A percentile compares a stretch with the other conserved stretches of the same genome.
Evolutionary conservation across 805 yeast species (phyloP).

Genomic region (Saccharomyces jurei): DNA sequence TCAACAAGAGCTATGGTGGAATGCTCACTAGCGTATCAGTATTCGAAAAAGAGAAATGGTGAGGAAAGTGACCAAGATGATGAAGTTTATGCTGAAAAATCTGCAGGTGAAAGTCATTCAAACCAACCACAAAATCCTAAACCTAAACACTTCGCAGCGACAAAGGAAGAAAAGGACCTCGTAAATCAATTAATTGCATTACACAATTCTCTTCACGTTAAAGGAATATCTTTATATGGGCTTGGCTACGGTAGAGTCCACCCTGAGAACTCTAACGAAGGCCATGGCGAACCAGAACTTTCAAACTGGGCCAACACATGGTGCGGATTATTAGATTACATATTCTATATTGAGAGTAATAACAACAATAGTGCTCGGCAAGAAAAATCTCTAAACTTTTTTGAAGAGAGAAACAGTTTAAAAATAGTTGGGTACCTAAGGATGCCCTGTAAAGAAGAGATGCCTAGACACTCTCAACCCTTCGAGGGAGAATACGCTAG

Average conservation of each 20-base stretch:
- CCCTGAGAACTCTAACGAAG: constrained; percentile 54
- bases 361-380: constrained; percentile 24
- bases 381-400: constrained; percentile 34
- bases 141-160: constrained; percentile 42
- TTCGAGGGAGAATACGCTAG: constrained; percentile 74
- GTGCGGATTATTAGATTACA: constrained; percentile 82
- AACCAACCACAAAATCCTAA: constrained; percentile 52
- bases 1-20: constrained; percentile 47
- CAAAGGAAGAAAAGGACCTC: constrained; percentile 37
- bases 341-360: constrained; percentile 56
- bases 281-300: constrained; percentile 63
- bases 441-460: constrained; percentile 62
- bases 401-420: constrained; percentile 37
- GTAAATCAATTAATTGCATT: constrained; percentile 41
- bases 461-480: constrained; percentile 81
- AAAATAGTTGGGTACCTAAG: constrained; percentile 46
- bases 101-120: constrained; percentile 10
- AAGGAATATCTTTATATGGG: constrained; percentile 67
- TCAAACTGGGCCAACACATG: constrained; percentile 90
- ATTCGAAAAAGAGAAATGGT: constrained; percentile 41
- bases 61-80: constrained; percentile 41
- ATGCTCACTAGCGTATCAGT: constrained; percentile 52
- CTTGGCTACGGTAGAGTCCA: constrained; percentile 56
- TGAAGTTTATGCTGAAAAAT: constrained; percentile 41
- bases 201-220: constrained; percentile 47